Conservation (phyloP, 352 stramenopile genomes). For the Peronospora farinosa region DNA sequence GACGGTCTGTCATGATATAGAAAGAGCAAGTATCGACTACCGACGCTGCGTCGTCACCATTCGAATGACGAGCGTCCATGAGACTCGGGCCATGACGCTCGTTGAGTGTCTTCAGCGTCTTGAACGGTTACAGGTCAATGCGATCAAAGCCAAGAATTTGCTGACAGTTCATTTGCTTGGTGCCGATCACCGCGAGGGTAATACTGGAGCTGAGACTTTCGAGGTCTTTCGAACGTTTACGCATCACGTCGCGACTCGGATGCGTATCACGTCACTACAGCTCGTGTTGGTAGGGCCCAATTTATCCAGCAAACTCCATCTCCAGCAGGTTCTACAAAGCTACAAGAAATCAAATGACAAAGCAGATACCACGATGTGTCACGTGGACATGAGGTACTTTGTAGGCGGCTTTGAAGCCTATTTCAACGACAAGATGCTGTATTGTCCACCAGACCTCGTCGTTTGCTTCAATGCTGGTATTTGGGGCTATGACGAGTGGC, state of each 20-base stretch:
- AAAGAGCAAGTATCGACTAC: background rate
- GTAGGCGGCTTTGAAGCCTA: slow-evolving; percentile 63
- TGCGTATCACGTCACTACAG: slow-evolving; percentile 30
- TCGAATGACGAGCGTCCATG: slow-evolving; percentile 11
- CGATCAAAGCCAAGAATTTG: slow-evolving; percentile 1
- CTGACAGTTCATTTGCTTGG: slow-evolving; percentile 67
- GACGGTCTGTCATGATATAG: background rate
- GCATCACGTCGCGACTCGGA: slow-evolving; percentile 31
- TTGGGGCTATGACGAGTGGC: slow-evolving; percentile 85
- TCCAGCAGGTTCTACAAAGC: slow-evolving; percentile 20
- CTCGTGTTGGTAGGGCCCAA: slow-evolving; percentile 76
- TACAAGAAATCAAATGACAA: slow-evolving; percentile 6
- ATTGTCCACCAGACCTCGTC: slow-evolving; percentile 47
- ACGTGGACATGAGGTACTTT: slow-evolving; percentile 61
- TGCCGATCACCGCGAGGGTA: slow-evolving; percentile 73
- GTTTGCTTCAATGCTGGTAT: slow-evolving; percentile 85
- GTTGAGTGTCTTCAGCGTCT: slow-evolving; percentile 28
- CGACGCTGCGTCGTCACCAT: background rate
- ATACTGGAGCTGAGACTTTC: slow-evolving; percentile 47
- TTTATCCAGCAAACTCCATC: slow-evolving; percentile 50
- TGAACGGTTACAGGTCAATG: slow-evolving; percentile 10
- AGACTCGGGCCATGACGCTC: slow-evolving; percentile 35
- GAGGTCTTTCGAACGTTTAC: slow-evolving; percentile 51
- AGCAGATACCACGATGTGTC: slow-evolving; percentile 8
- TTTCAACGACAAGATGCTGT: slow-evolving; percentile 37